Evolutionary conservation across 306 rosid species (phyloP).

Genomic region (Pueraria montana): DNA sequence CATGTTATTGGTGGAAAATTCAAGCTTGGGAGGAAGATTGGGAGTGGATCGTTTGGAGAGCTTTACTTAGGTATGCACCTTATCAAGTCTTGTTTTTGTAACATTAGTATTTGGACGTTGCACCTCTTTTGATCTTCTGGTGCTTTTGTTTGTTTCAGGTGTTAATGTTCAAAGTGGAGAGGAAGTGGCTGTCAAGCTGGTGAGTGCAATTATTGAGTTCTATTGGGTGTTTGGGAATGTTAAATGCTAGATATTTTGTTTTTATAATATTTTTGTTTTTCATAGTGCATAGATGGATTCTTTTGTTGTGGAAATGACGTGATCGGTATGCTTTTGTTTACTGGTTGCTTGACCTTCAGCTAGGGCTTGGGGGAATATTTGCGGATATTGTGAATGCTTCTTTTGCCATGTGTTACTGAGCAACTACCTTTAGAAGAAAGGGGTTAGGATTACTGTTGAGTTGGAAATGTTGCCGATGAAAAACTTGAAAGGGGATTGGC

Average conservation of each 20-base stretch:
- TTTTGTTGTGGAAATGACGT: conserved; percentile 28
- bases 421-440: conserved; percentile 33
- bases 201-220: conserved; percentile 53
- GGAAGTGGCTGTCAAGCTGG: conserved; percentile 99
- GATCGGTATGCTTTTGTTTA: conserved; percentile 10
- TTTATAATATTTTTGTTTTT: background rate
- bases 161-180: conserved; percentile 92
- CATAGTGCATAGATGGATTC: conserved; percentile 30
- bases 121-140: conserved; percentile 43
- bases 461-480: conserved; percentile 24
- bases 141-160: conserved; percentile 72
- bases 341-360: conserved; percentile 25
- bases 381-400: conserved; percentile 13
- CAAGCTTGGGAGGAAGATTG: conserved; percentile 97
- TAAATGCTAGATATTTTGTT: conserved; percentile 7
- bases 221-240: conserved; percentile 24
- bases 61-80: conserved; percentile 85
- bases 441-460: conserved; percentile 17
- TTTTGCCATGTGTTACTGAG: conserved; percentile 13
- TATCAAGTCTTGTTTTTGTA: conserved; percentile 21
- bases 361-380: conserved; percentile 17
- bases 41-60: conserved; percentile 97
- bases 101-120: conserved; percentile 38
- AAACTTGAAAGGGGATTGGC: conserved; percentile 37
- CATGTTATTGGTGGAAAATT: conserved; percentile 93